These are phyloP conservation scores for Coemansia sp. DNA, from an alignment of 192 early-diverging fungal genomes.

Conservation along the genomic window DNA sequence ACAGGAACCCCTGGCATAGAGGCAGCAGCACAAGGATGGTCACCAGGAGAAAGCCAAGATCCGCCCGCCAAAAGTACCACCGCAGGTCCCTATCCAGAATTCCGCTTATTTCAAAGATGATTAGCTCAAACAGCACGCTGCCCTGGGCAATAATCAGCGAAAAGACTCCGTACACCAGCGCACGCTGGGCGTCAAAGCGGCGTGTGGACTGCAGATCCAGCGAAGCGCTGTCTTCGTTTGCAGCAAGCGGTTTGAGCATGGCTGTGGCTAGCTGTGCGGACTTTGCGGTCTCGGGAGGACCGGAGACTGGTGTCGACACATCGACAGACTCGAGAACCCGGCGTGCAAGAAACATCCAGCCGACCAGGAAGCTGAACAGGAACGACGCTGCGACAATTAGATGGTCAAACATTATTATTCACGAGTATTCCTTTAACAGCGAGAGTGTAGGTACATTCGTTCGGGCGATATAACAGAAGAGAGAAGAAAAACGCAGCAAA, in stretches of 20 bases:
- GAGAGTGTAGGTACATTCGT: not conserved
- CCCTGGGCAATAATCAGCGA: constrained; percentile 75
- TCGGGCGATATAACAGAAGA: not conserved
- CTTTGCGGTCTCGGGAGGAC: constrained; percentile 35
- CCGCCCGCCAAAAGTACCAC: constrained; percentile 75
- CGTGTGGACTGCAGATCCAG: constrained; percentile 13
- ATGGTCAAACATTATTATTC: constrained; percentile 48
- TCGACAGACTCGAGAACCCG: constrained; percentile 72
- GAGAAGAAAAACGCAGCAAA: too few relatives aligned
- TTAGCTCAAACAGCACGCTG: constrained; percentile 76
- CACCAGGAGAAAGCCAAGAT: constrained; percentile 64
- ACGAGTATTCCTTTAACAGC: not conserved
- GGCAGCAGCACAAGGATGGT: constrained; percentile 74
- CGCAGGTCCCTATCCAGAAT: constrained; percentile 67
- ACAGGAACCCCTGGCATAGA: constrained; percentile 69
- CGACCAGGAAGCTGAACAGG: constrained; percentile 68
- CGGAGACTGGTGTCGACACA: constrained; percentile 39
- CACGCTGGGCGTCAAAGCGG: constrained; percentile 52
- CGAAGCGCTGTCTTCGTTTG: not conserved
- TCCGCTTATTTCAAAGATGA: constrained; percentile 79
- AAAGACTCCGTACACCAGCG: constrained; percentile 71
- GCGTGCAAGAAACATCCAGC: constrained; percentile 68
- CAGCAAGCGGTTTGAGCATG: constrained; percentile 27
- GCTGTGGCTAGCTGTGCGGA: constrained; percentile 30
- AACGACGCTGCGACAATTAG: constrained; percentile 63